Percentiles rank a stretch among this genome's conserved stretches.
These are phyloP conservation scores for Rubia peregrina DNA, from an alignment of 305 asterid genomes.

Conservation along the genomic window DNA sequence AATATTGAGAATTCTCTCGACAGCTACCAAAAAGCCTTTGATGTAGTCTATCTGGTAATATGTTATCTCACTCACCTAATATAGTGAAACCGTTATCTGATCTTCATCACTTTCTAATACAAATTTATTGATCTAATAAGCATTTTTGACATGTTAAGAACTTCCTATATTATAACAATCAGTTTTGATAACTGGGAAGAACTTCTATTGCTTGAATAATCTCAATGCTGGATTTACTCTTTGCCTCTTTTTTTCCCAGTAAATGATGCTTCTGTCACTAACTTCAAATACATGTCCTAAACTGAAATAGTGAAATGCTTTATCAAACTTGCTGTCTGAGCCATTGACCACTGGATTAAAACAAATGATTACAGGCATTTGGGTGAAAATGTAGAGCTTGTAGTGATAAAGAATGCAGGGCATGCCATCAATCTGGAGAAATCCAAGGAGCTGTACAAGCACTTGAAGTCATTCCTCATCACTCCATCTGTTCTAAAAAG, in stretches of 20 bases:
- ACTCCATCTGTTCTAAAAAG: conserved; percentile 24
- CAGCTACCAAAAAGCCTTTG: conserved; percentile 63
- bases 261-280: background rate
- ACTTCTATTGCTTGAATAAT: background rate
- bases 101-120: background rate
- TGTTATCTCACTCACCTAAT: background rate
- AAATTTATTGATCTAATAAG: background rate
- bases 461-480: conserved; percentile 49
- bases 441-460: conserved; percentile 48
- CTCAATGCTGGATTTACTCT: background rate
- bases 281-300: background rate
- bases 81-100: background rate
- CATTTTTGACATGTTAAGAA: background rate
- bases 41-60: conserved; percentile 69
- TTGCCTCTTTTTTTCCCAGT: background rate
- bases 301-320: background rate
- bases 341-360: background rate
- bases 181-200: background rate
- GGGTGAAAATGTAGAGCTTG: conserved; percentile 50
- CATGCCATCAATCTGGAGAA: conserved; percentile 74
- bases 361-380: conserved; percentile 44
- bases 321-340: background rate
- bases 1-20: conserved; percentile 64
- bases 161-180: background rate
- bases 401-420: conserved; percentile 60